Base-by-base conservation (phyloP, 2,329 filamentous ascomycete species). In the Penicillium hesseltinei region DNA sequence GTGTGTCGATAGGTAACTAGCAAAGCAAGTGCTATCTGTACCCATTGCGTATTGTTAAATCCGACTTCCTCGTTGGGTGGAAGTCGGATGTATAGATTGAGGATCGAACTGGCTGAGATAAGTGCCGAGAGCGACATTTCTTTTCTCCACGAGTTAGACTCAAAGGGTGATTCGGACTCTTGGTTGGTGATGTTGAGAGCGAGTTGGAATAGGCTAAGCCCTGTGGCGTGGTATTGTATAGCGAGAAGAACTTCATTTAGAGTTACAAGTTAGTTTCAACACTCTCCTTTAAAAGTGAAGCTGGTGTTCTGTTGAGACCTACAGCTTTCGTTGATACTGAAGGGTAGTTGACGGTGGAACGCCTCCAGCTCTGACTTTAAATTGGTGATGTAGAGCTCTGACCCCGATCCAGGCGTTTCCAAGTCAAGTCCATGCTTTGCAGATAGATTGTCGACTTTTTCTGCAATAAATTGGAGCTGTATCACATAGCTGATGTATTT, bases 11-110 rank as follows among this genome's bases (percentile, higher is more conserved):
- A 46, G 27, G n/a, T 13, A 21, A 46, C 27, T 17, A 46, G 43
- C 43, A 46, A 17, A 11, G 43, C 43, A 21, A 46, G 21, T 27
- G 11, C 43, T 21, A 46, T 46, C 27, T 46, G 43, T 10, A 46
- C 43, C 43, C 43, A 46, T 33, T 46, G 43, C n/a, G 43, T 46
- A 10, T 46, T 46, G n/a, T 46, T 46, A 11, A 46, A 46, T 46
- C 43, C 43, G n/a, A 46, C 43, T 21, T 46, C 43, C n/a, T 33
- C 43, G 11, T 33, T 46, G 7, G 27, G 6, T 21, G 43, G 43
- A 21, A 46, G 27, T 31, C 13, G 11, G 15, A 33, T 46, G 13
- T 46, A 46, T 7, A 46, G 43, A 21, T 31, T 46, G 6, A 46
- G n/a, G 1, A 46, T 46, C 2, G 43, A 46, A 17, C 7, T 46